Percentiles rank a stretch among this genome's conserved stretches.
phyloP scores from a whole-genome alignment of 306 rosid species.

The Dalbergia cultrata region DNA sequence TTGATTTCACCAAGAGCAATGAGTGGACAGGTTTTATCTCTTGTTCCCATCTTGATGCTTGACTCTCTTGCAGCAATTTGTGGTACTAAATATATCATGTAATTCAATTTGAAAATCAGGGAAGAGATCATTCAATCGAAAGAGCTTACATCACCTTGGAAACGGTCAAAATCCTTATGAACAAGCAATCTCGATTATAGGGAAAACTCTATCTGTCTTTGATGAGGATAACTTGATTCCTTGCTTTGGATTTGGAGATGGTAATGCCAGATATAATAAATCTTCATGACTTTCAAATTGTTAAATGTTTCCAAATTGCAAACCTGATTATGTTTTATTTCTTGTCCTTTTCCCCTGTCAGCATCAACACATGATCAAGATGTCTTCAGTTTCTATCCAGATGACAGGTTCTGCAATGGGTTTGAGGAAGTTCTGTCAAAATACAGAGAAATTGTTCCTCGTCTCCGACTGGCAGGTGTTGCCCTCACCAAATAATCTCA shows the following conservation, averaged over 20 bases:
- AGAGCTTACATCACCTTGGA: slow-evolving; percentile 88
- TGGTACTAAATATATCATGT: slow-evolving; percentile 27
- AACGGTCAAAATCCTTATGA: slow-evolving; percentile 75
- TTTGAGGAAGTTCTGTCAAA: slow-evolving; percentile 79
- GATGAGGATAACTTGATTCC: slow-evolving; percentile 95
- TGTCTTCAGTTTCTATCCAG: slow-evolving; percentile 75
- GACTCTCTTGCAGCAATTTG: slow-evolving; percentile 13
- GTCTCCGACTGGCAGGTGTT: slow-evolving; percentile 79
- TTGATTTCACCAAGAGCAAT: slow-evolving; percentile 96
- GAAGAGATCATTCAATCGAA: slow-evolving; percentile 79
- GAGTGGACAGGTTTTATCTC: slow-evolving; percentile 86
- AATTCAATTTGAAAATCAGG: slow-evolving; percentile 55
- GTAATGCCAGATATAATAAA: slow-evolving; percentile 54
- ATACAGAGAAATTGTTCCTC: slow-evolving; percentile 79
- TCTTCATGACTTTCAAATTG: slow-evolving; percentile 30
- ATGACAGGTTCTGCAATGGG: slow-evolving; percentile 69
- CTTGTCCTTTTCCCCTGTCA: slow-evolving; percentile 25
- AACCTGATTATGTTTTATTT: slow-evolving; percentile 34
- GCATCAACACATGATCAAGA: slow-evolving; percentile 89
- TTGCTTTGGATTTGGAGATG: slow-evolving; percentile 94
- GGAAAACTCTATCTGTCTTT: slow-evolving; percentile 72
- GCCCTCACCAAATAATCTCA: neutral
- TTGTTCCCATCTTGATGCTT: slow-evolving; percentile 40
- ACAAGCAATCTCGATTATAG: slow-evolving; percentile 88
- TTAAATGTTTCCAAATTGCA: slow-evolving; percentile 13